Percentiles rank a stretch among this genome's conserved stretches.
Evolutionary conservation across 768 basidiomycete genomes (phyloP).

Genomic region (Stropharia rugosoannulata): DNA sequence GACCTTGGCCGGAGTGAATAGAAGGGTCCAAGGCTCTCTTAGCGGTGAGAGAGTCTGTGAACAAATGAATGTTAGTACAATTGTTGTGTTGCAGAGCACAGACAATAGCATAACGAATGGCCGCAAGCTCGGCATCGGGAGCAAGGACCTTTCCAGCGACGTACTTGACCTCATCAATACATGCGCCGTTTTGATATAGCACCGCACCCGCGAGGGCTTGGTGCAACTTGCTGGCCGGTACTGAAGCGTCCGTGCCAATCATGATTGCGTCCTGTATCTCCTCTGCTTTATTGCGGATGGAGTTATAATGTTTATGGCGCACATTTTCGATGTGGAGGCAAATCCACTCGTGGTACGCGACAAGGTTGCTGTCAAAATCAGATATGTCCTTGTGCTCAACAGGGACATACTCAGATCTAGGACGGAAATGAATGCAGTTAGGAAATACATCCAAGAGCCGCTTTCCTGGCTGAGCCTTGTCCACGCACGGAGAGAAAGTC

Average conservation of each 20-base stretch:
- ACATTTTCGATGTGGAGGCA: neutral
- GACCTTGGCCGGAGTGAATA: no score
- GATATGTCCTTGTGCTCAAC: neutral
- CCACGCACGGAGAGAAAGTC: neutral
- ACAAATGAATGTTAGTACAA: neutral
- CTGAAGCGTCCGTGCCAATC: neutral
- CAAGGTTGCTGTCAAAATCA: neutral
- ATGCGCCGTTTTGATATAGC: neutral
- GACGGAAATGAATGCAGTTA: neutral
- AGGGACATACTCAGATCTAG: neutral
- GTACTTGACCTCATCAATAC: no score
- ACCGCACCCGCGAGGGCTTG: neutral
- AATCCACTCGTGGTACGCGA: neutral
- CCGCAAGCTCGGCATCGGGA: neutral
- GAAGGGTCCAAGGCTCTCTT: no score
- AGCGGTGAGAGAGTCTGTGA: neutral
- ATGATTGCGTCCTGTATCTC: no score
- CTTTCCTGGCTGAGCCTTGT: neutral
- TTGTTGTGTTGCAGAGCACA: neutral
- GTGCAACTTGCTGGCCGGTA: neutral
- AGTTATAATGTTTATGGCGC: neutral
- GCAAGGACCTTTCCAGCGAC: neutral
- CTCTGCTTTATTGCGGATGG: neutral
- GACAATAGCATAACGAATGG: neutral
- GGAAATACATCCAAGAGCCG: neutral